Percentiles rank a stretch among this genome's conserved stretches.
These are phyloP conservation scores for Edaphochlamys debaryana DNA, from an alignment of 139 green algal species.

Conservation along the genomic window DNA sequence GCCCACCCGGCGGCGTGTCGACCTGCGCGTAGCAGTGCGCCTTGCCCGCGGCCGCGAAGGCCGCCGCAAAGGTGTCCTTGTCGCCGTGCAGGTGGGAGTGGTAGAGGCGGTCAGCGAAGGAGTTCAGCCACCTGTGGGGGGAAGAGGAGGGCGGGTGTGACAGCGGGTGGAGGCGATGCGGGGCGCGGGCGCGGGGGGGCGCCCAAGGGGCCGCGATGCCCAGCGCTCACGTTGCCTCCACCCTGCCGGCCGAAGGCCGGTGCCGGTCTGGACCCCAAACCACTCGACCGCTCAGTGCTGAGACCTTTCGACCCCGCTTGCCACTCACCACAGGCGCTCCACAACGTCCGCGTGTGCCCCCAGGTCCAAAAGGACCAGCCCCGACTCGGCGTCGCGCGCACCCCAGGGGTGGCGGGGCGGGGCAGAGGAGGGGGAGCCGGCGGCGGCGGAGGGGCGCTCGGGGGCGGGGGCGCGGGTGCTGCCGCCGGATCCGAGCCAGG, in stretches of 20 bases:
- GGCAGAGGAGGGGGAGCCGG: too few relatives aligned
- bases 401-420: too few relatives aligned
- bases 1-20: conserved; percentile 39
- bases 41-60: conserved; percentile 65
- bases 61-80: conserved; percentile 67
- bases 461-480: too few relatives aligned
- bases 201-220: not conserved
- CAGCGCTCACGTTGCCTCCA: not conserved
- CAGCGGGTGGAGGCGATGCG: too few relatives aligned
- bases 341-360: conserved; percentile 58
- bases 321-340: conserved; percentile 49
- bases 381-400: conserved; percentile 61
- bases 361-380: conserved; percentile 64
- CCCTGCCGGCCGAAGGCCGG: too few relatives aligned
- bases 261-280: too few relatives aligned
- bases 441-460: too few relatives aligned
- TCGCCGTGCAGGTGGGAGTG: conserved; percentile 47
- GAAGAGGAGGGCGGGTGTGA: too few relatives aligned
- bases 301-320: not conserved
- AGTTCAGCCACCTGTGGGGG: conserved; percentile 38
- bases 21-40: conserved; percentile 56
- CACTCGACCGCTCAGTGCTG: too few relatives aligned
- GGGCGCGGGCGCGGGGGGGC: not conserved
- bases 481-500: not conserved
- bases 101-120: conserved; percentile 34